phyloP scores from a whole-genome alignment of 2,329 filamentous ascomycete species.

The Didymella glomerata region DNA sequence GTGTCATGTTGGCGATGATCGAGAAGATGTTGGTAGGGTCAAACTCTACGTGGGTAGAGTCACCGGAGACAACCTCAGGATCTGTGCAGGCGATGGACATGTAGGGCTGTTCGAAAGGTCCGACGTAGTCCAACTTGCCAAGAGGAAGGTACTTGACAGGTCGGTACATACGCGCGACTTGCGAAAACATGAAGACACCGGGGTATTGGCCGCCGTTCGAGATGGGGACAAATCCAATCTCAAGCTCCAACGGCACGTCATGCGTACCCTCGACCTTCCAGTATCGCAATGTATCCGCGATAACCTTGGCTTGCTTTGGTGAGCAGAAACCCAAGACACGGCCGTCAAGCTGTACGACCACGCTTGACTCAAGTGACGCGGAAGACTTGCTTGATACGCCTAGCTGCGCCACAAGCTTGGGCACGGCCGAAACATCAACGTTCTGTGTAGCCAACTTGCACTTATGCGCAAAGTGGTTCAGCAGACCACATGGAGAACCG shows the following conservation, averaged over 20 bases:
- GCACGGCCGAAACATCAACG: conserved; percentile 77
- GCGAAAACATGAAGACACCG: conserved; percentile 91
- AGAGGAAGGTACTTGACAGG: conserved; percentile 92
- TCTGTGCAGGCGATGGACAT: conserved; percentile 97
- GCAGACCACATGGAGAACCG: conserved; percentile 89
- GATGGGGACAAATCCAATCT: conserved; percentile 89
- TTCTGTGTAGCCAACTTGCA: conserved; percentile 84
- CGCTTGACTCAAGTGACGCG: conserved; percentile 80
- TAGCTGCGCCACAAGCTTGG: conserved; percentile 77
- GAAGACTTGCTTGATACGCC: conserved; percentile 80
- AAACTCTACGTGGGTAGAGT: conserved; percentile 92
- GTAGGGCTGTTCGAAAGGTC: conserved; percentile 94
- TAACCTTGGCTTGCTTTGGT: conserved; percentile 79
- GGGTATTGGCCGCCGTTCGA: conserved; percentile 95
- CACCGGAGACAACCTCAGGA: conserved; percentile 83
- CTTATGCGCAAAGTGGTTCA: conserved; percentile 96
- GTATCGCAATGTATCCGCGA: conserved; percentile 86
- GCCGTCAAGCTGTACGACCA: conserved; percentile 90
- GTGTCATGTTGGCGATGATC: conserved; percentile 97
- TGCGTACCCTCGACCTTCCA: conserved; percentile 94
- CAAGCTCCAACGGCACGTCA: conserved; percentile 80
- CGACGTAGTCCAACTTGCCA: conserved; percentile 85
- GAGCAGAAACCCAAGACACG: conserved; percentile 89
- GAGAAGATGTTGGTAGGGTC: conserved; percentile 96
- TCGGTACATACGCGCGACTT: conserved; percentile 83